Evolutionary conservation across 352 stramenopile species (phyloP), one percentile per base, ranked within the genome.

Genomic region (Blastocystis sp.): DNA sequence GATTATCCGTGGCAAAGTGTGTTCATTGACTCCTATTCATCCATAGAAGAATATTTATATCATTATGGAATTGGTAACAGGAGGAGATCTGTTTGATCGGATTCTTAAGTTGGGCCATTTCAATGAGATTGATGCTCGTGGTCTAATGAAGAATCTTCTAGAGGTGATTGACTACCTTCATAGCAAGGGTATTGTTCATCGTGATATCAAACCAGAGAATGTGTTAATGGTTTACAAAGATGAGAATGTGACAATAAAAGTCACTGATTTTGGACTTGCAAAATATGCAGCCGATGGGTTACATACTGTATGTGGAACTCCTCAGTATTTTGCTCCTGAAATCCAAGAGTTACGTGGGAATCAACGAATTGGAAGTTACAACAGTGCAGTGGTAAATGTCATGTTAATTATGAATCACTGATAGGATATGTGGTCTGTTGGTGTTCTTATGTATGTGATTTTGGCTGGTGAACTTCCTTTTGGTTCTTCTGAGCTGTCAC

Each of bases 371-470:
- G 39, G 66, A 16, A 58, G 66, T 59, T 78, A 59, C 39, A 32
- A 51, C 32, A 78, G 24, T 27, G 66, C 27, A 39, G 56, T 69
- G 59, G 56, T 67, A 85, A 24, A 27, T 19, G 5, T 85, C 57
- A 71, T 19, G 67, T 29, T n/a, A 37, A 69, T 0, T 37, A 69
- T 35, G n/a, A n/a, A 27, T 69, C 16, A 69, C 19, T 1, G 21
- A 67, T 27, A 69, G 49, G 94, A 97, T 89, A 93, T 97, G 83
- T 98, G 94, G 94, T 95, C 90, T 89, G 90, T 98, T 29, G 95
- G 95, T 24, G 94, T 98, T 37, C 97, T 98, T 89, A 89, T 95
- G 0, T 98, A 97, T 91, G 56, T 85, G n/a, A 92, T 96, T 89
- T 88, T 96, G 39, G 90, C 91, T 14, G 90, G 89, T 0, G 83